These are phyloP conservation scores for Jamesozyma gamospora DNA, from an alignment of 805 yeast genomes.

Conservation along the genomic window DNA sequence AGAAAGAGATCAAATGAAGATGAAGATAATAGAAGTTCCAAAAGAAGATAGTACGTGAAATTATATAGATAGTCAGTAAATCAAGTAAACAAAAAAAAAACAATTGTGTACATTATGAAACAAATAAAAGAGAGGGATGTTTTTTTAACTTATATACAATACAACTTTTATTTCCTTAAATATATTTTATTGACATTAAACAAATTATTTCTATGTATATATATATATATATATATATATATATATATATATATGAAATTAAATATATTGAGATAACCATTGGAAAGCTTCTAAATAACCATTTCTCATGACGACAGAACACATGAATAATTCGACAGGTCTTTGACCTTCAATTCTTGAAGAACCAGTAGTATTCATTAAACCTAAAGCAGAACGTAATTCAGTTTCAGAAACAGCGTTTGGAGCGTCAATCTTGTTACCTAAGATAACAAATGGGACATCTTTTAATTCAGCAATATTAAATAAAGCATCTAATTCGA, in stretches of 20 bases:
- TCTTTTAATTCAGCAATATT: conserved; percentile 80
- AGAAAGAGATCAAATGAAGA: conserved; percentile 43
- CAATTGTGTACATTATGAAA: no score
- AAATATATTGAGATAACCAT: conserved; percentile 95
- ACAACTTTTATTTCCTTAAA: neutral
- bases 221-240: neutral
- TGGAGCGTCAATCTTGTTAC: conserved; percentile 93
- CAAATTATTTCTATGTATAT: neutral
- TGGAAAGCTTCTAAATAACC: conserved; percentile 98
- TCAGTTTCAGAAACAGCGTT: conserved; percentile 93
- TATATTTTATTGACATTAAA: no score
- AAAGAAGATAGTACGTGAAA: conserved; percentile 15
- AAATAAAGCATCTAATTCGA: conserved; percentile 87
- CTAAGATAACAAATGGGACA: conserved; percentile 89
- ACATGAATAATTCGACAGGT: conserved; percentile 95
- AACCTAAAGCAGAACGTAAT: conserved; percentile 79
- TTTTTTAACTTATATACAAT: neutral
- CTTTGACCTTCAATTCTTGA: conserved; percentile 60
- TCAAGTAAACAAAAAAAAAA: no score
- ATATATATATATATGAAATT: conserved; percentile 12
- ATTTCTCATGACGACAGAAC: conserved; percentile 96
- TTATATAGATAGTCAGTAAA: neutral
- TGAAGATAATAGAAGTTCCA: conserved; percentile 23
- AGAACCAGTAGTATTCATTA: conserved; percentile 86
- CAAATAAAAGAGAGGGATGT: no score